Evolutionary conservation across 1,139 yeast species (phyloP).

Genomic region (Zygosaccharomyces pseudobailii): DNA sequence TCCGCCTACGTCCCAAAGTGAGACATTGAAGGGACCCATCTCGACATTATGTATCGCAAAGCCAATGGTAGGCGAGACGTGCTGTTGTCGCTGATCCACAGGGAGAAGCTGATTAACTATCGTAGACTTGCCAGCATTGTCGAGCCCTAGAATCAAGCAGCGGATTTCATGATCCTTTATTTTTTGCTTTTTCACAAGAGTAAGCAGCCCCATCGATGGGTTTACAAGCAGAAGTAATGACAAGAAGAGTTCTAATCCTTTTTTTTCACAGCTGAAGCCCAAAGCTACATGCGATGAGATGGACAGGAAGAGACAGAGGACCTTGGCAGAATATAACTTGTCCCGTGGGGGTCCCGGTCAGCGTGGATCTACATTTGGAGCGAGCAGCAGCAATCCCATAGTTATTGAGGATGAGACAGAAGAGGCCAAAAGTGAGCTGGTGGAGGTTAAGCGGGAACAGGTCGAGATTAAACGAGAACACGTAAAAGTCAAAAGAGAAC

Average conservation of each 20-base stretch:
- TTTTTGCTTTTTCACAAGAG: slow-evolving; percentile 79
- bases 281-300: background rate
- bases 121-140: slow-evolving; percentile 85
- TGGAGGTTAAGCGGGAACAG: slow-evolving; percentile 1
- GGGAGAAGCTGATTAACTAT: slow-evolving; percentile 52
- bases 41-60: slow-evolving; percentile 51
- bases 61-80: slow-evolving; percentile 59
- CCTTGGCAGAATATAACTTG: slow-evolving; percentile 25
- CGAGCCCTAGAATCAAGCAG: slow-evolving; percentile 74
- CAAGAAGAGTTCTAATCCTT: background rate
- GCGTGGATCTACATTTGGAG: slow-evolving; percentile 5
- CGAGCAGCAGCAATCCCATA: slow-evolving; percentile 11
- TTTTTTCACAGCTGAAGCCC: background rate
- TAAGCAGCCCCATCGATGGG: slow-evolving; percentile 69
- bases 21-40: slow-evolving; percentile 29
- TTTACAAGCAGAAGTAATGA: background rate
- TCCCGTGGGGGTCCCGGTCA: slow-evolving; percentile 17
- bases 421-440: background rate
- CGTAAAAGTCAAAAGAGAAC: background rate
- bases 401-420: slow-evolving; percentile 15
- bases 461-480: slow-evolving; percentile 1
- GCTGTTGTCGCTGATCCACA: slow-evolving; percentile 33
- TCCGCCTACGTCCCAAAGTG: slow-evolving; percentile 88
- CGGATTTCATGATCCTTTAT: slow-evolving; percentile 73
- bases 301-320: slow-evolving; percentile 22